Conservation (phyloP, 1,284 basidiomycete genomes). For the Leccinum angustisporum region DNA sequence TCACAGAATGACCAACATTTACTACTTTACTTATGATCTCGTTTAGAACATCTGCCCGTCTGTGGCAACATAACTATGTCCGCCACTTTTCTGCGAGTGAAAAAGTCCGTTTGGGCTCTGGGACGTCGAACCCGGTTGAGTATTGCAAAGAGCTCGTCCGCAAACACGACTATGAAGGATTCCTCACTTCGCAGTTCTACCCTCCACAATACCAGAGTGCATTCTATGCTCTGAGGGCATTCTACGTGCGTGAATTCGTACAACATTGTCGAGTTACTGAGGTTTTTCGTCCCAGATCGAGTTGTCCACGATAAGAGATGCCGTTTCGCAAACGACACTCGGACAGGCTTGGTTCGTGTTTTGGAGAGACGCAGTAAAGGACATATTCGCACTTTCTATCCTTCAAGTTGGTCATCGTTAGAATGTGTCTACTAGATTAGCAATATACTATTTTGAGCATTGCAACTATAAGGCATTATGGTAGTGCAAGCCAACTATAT, state of each 20-base stretch:
- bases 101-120: slow-evolving; percentile 16
- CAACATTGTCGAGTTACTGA: slow-evolving; percentile 9
- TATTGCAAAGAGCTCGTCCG: slow-evolving; percentile 71
- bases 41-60: slow-evolving; percentile 11
- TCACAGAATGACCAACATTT: too few relatives aligned
- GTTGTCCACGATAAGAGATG: slow-evolving; percentile 78
- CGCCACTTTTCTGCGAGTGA: slow-evolving; percentile 19
- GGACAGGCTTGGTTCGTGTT: slow-evolving; percentile 91
- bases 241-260: slow-evolving; percentile 63
- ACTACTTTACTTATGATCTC: slow-evolving; percentile 18
- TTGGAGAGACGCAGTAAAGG: slow-evolving; percentile 85
- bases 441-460: too few relatives aligned
- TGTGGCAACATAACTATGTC: slow-evolving; percentile 7
- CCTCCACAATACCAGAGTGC: slow-evolving; percentile 62
- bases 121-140: slow-evolving; percentile 44
- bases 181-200: slow-evolving; percentile 76
- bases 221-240: slow-evolving; percentile 84
- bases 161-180: slow-evolving; percentile 82
- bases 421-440: too few relatives aligned
- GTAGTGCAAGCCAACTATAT: too few relatives aligned
- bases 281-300: slow-evolving; percentile 61
- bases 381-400: slow-evolving; percentile 63
- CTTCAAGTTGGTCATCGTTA: too few relatives aligned
- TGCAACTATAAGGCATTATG: too few relatives aligned
- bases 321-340: slow-evolving; percentile 75